phyloP scores from a whole-genome alignment of 805 yeast species.

The Candida lessepsii region DNA sequence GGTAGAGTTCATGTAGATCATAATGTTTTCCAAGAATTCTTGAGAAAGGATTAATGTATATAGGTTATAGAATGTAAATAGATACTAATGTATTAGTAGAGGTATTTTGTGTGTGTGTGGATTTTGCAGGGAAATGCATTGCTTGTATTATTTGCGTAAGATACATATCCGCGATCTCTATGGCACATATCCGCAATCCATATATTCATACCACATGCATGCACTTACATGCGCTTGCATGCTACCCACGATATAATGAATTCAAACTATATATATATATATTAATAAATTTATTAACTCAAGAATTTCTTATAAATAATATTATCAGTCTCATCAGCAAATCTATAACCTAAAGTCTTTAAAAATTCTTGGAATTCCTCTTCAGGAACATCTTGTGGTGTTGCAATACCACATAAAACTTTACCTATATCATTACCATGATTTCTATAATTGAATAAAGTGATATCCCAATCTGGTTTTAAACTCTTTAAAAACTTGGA shows the following conservation, averaged over 20 bases:
- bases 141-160: too few relatives aligned
- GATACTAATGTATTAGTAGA: too few relatives aligned
- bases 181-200: too few relatives aligned
- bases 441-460: slow-evolving; percentile 94
- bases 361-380: slow-evolving; percentile 67
- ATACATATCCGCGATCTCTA: too few relatives aligned
- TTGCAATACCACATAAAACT: slow-evolving; percentile 84
- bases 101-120: too few relatives aligned
- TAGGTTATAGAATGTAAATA: too few relatives aligned
- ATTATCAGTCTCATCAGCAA: slow-evolving; percentile 80
- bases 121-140: too few relatives aligned
- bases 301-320: slow-evolving; percentile 81
- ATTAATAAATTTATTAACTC: slow-evolving; percentile 14
- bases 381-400: slow-evolving; percentile 65
- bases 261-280: slow-evolving; percentile 10
- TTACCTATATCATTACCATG: slow-evolving; percentile 95
- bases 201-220: too few relatives aligned
- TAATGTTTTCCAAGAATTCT: slow-evolving; percentile 87
- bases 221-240: too few relatives aligned
- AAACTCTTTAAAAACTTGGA: slow-evolving; percentile 71
- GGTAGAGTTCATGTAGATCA: slow-evolving; percentile 79
- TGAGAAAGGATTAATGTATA: too few relatives aligned
- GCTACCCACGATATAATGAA: too few relatives aligned
- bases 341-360: slow-evolving; percentile 70
- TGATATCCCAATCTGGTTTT: slow-evolving; percentile 82